A percentile compares a stretch with the other conserved stretches of the same genome.
Conservation (phyloP, 2,329 filamentous ascomycete genomes). For the Fusarium torreyae region DNA sequence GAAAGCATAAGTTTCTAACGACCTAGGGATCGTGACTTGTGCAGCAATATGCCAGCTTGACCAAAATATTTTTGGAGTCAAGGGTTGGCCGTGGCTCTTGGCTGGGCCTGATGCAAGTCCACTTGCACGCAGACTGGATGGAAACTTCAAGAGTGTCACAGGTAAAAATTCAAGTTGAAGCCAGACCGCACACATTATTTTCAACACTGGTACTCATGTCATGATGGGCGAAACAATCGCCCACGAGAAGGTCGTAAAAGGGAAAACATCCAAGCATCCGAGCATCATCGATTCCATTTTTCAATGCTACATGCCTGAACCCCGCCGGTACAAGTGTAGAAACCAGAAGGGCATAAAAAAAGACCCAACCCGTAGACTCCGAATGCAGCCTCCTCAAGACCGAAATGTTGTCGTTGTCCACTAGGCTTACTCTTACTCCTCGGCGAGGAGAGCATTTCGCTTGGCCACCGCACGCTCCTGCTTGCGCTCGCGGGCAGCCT, state of each 20-base stretch:
- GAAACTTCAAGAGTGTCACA: constrained; percentile 9
- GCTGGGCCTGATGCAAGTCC: not conserved
- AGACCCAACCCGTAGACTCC: constrained; percentile 73
- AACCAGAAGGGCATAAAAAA: constrained; percentile 63
- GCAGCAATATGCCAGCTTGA: too few species aligned
- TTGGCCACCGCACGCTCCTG: constrained; percentile 91
- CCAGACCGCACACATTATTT: constrained; percentile 41
- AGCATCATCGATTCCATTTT: constrained; percentile 68
- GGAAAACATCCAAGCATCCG: constrained; percentile 50
- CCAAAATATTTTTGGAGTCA: not conserved
- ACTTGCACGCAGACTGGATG: not conserved
- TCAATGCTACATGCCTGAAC: constrained; percentile 72
- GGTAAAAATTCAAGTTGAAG: constrained; percentile 2
- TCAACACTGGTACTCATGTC: constrained; percentile 35
- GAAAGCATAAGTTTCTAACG: not conserved
- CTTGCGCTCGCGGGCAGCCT: constrained; percentile 99
- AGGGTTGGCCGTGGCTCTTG: not conserved
- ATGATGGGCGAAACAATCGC: constrained; percentile 31
- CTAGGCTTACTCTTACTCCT: constrained; percentile 70
- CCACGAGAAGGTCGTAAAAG: constrained; percentile 41
- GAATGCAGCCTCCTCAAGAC: constrained; percentile 71
- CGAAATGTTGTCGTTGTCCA: constrained; percentile 61
- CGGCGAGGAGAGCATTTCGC: constrained; percentile 85
- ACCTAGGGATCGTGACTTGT: not conserved
- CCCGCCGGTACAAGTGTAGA: constrained; percentile 66